A percentile compares a stretch with the other conserved stretches of the same genome.
Conservation (phyloP, 345 rosid species). For the Conringia planisiliqua region DNA sequence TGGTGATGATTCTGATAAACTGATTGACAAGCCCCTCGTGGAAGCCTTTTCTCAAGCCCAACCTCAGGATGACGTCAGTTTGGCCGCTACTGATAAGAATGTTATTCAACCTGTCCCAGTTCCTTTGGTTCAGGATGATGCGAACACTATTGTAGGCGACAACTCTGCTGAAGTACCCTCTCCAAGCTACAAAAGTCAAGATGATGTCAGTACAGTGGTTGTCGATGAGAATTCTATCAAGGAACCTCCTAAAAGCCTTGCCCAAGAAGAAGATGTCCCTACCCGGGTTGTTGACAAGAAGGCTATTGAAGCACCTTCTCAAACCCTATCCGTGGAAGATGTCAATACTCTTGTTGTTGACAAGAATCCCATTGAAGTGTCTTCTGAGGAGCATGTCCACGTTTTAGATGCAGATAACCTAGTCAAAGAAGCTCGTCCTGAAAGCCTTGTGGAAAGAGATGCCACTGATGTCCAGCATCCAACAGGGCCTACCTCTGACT, state of each 20-base stretch:
- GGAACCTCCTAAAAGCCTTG: constrained; percentile 29
- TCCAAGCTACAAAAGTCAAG: not conserved
- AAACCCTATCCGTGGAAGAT: constrained; percentile 35
- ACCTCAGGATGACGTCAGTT: constrained; percentile 13
- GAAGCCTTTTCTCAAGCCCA: constrained; percentile 13
- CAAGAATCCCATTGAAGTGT: constrained; percentile 34
- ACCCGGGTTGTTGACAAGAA: constrained; percentile 27
- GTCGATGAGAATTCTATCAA: constrained; percentile 35
- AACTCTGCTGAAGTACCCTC: constrained; percentile 21
- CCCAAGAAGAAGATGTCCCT: constrained; percentile 39
- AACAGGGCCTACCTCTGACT: constrained; percentile 23
- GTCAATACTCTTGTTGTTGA: constrained; percentile 33
- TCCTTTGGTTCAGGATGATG: constrained; percentile 26
- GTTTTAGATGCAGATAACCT: constrained; percentile 24
- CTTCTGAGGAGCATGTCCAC: constrained; percentile 28
- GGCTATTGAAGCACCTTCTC: constrained; percentile 31
- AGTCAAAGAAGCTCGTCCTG: constrained; percentile 26
- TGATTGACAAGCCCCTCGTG: constrained; percentile 29
- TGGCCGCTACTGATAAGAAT: constrained; percentile 9
- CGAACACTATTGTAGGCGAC: not conserved
- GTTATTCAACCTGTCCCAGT: not conserved
- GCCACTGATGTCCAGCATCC: constrained; percentile 36
- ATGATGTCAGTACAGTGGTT: constrained; percentile 32
- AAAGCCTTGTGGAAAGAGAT: constrained; percentile 35
- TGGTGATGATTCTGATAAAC: constrained; percentile 3